Base-by-base conservation (phyloP, 495 filamentous ascomycete genomes). In the Aspergillus sclerotiicarbonarius region DNA sequence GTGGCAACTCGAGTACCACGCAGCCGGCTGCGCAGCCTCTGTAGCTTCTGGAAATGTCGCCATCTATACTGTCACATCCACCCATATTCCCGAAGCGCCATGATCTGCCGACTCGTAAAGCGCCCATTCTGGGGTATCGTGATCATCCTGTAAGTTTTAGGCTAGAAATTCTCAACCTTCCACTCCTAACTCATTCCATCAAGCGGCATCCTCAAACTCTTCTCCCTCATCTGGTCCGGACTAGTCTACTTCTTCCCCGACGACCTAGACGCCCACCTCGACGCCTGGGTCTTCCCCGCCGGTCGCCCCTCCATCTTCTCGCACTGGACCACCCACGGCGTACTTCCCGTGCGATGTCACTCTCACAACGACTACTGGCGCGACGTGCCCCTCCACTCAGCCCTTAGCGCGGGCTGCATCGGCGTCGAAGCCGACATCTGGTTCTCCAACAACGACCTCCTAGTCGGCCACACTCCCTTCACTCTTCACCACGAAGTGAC, bases 281-380 rank as follows among this genome's bases (percentile, higher is more conserved):
- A 35, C 69, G 76, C 18, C 73, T 88, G 46, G 73, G 72, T 20
- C 71, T 76, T 61, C 83, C 81, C 6, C 76, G 75, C 43, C 72
- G 76, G 62, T n/a, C 45, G 54, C 13, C 10, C 70, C 70, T 51
- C 81, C 76, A 8, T 76, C 3, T 70, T 83, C 30, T 71, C 79
- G 2, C 81, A 79, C 65, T 92, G 89, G 67, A 88, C 88, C 0
- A 89, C 88, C 0, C 85, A 90, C 70, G 87, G 86, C 58, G 81
- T 91, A 41, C 56, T 75, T 1, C 89, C 90, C 0, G 80, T 88
- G 46, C 79, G 76, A 3, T 90, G 86, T 57, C 63, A 72, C 69
- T 92, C 88, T 0, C 91, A 96, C 71, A 96, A 96, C 65, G 91
- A 96, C 74, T 94, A 94, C 71, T 94, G 77, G 77, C 85, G 90